Conservation (phyloP, 139 green algal genomes). For the Ettlia oleoabundans region DNA sequence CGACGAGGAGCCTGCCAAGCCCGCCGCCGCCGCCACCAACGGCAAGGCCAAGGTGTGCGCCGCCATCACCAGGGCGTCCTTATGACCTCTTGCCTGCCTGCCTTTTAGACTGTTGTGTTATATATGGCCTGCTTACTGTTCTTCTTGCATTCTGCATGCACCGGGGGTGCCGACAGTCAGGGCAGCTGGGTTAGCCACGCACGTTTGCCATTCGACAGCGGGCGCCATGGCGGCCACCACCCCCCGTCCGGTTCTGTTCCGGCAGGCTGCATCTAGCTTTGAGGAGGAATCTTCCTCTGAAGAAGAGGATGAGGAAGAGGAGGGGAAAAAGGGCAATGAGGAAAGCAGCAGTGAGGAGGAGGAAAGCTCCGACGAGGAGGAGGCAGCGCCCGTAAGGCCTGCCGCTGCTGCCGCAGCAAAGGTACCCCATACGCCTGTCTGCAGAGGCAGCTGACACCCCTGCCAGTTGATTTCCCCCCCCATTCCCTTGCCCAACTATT, state of each 20-base stretch:
- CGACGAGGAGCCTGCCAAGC: conserved; percentile 33
- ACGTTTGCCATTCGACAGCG: no score
- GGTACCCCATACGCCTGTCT: neutral
- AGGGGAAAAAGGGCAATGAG: neutral
- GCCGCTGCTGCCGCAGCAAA: neutral
- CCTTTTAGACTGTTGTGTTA: no score
- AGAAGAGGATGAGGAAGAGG: neutral
- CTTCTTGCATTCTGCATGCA: no score
- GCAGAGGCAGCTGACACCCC: neutral
- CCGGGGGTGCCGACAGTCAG: no score
- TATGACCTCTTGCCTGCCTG: no score
- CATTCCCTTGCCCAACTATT: no score
- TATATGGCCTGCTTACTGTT: no score
- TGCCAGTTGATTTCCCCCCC: no score
- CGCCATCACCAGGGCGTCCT: no score
- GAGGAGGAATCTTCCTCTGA: conserved; percentile 1
- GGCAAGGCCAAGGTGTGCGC: neutral
- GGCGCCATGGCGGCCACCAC: neutral
- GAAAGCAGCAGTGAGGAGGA: neutral
- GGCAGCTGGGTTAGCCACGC: no score
- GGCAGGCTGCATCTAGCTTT: neutral
- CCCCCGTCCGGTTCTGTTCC: neutral
- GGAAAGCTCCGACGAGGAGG: neutral
- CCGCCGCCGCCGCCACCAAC: neutral
- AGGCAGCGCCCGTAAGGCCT: neutral